These are phyloP conservation scores for Wolfiporia cocos DNA, from an alignment of 1,284 basidiomycete genomes.

Conservation along the genomic window DNA sequence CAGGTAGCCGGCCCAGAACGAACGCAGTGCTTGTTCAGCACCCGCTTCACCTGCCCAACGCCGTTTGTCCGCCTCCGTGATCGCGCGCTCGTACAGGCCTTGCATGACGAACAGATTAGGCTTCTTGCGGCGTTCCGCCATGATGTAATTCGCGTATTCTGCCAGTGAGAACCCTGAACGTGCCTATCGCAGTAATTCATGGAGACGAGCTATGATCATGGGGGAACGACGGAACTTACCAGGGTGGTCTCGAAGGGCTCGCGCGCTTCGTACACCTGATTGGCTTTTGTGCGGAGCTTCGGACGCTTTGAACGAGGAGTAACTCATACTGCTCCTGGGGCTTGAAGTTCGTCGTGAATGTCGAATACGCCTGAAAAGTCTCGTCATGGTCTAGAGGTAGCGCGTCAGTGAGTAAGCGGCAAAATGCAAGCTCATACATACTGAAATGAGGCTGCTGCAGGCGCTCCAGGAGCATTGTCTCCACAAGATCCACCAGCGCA, in stretches of 20 bases:
- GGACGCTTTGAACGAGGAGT: slow-evolving; percentile 72
- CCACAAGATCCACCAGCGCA: slow-evolving; percentile 37
- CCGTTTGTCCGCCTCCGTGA: slow-evolving; percentile 60
- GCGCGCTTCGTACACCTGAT: slow-evolving; percentile 55
- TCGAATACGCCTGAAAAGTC: slow-evolving; percentile 80
- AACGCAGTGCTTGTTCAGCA: slow-evolving; percentile 52
- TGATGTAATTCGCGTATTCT: slow-evolving; percentile 57
- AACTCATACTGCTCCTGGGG: slow-evolving; percentile 73
- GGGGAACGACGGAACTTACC: slow-evolving; percentile 31
- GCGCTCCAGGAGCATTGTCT: slow-evolving; percentile 47
- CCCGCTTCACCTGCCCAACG: slow-evolving; percentile 43
- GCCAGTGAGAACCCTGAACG: slow-evolving; percentile 47
- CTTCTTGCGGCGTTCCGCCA: slow-evolving; percentile 53
- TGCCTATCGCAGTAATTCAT: slow-evolving; percentile 25
- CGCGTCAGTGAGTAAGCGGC: background rate
- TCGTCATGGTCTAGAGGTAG: slow-evolving; percentile 53
- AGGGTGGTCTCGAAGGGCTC: slow-evolving; percentile 55
- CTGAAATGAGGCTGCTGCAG: slow-evolving; percentile 68
- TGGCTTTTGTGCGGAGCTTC: slow-evolving; percentile 54
- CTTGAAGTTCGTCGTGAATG: slow-evolving; percentile 76
- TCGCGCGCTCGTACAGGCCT: slow-evolving; percentile 72
- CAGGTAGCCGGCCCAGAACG: slow-evolving; percentile 62
- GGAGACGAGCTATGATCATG: background rate
- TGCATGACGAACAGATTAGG: slow-evolving; percentile 58
- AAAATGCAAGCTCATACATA: slow-evolving; percentile 24